A percentile compares a stretch with the other conserved stretches of the same genome.
Evolutionary conservation across 371 early-diverging fungal genomes (phyloP).

Genomic region (Nosema granulosis): DNA sequence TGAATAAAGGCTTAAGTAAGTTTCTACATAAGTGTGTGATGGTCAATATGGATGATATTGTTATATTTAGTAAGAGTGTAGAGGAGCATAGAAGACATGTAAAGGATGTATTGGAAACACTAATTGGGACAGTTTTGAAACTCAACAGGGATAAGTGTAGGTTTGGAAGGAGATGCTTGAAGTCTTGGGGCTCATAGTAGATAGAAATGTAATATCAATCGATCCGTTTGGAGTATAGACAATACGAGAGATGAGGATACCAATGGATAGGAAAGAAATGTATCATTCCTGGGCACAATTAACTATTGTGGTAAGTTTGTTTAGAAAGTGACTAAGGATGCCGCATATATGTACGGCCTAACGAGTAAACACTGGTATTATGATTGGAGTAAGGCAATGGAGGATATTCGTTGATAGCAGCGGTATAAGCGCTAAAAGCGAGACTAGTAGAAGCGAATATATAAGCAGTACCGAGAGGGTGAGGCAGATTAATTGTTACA

Average conservation of each 20-base stretch:
- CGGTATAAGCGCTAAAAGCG: too few species aligned
- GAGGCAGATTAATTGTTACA: background rate
- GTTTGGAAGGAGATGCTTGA: slow-evolving; percentile 16
- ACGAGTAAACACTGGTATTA: too few species aligned
- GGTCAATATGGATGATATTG: background rate
- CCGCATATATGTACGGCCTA: background rate
- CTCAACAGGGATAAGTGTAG: slow-evolving; percentile 2
- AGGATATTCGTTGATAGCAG: too few species aligned
- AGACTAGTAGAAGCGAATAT: too few species aligned
- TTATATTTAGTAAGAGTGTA: background rate
- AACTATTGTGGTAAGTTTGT: slow-evolving; percentile 22
- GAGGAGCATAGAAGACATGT: background rate
- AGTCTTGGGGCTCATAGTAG: slow-evolving; percentile 31
- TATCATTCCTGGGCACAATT: slow-evolving; percentile 10
- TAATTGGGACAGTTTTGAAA: background rate
- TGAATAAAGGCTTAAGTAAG: slow-evolving; percentile 37
- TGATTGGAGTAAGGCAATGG: too few species aligned
- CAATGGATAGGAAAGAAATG: background rate
- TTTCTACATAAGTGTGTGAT: background rate
- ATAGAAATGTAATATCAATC: background rate
- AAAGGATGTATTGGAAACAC: background rate
- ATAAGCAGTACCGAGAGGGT: background rate
- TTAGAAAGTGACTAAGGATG: background rate
- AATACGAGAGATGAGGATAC: background rate
- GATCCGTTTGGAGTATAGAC: slow-evolving; percentile 19